Base-by-base conservation (phyloP, 208 protist species). In the Crithidia thermophila region DNA sequence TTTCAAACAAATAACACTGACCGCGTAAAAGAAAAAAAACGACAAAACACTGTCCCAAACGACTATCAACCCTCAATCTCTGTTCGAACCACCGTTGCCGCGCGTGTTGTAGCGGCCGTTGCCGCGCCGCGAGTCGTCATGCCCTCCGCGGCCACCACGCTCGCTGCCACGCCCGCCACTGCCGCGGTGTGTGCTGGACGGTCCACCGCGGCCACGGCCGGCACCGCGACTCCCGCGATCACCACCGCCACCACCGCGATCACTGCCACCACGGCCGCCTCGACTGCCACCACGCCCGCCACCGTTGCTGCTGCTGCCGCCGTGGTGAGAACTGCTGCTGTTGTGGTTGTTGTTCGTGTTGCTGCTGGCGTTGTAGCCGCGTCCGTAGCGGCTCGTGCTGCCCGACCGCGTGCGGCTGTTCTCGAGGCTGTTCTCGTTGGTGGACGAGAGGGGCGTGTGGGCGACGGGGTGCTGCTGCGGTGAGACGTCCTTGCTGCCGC, bases 21-120 rank as follows among this genome's bases (percentile, higher is more conserved):
- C n/a, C n/a, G n/a, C n/a, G n/a, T n/a, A 6, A 67, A 67, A 80
- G n/a, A 75, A 61, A 57, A 64, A 61, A 73, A 51, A 69, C 9
- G 7, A 72, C 9, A 66, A 21, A 66, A 33, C 53, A 2, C 64
- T 25, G 66, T 18, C 11, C 6, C 55, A 23, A 59, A 1, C 53
- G 13, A 62, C 31, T 28, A n/a, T 36, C 33, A 33, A 14, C 36
- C 14, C 6, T 46, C 42, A 71, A 11, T 63, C 65, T 16, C 34
- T 59, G 23, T 56, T 61, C 21, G n/a, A 20, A 28, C 53, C 53
- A 50, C 63, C 63, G 28, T 23, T n/a, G 28, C 61, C 53, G 21
- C 42, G 51, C 28, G 50, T n/a, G 23, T 16, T 36, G 49, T 72
- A 72, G 23, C 66, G 66, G 34, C 45, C 25, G 21, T 40, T 59